Base-by-base conservation (phyloP, 306 rosid genomes). In the Calophaca sinica region DNA sequence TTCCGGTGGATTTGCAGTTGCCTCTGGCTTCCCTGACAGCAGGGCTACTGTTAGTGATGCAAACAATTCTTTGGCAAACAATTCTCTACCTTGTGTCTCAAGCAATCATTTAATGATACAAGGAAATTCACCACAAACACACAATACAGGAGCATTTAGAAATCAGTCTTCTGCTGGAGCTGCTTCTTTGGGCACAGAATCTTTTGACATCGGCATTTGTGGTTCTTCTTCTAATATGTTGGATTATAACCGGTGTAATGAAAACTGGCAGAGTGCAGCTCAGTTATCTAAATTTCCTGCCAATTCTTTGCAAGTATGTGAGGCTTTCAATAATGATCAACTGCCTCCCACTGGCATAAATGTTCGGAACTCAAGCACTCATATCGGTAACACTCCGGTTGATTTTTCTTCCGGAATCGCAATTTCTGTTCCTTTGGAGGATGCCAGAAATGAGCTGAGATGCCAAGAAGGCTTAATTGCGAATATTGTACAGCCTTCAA, bases 381-480 rank as follows among this genome's bases (percentile, higher is more conserved):
- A 48, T 44, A 65, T 81, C 4, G 79, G 79, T 31, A 79, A 81
- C 84, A 45, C 46, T 49, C 72, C 86, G 0, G 80, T 72, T 75
- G 86, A 80, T 65, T 78, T 87, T 65, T 83, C 91, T 31, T 79
- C 98, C 5, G 58, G 76, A 68, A 70, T 76, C 46, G 60, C 76
- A 36, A 84, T 68, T 70, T 32, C 74, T 14, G 72, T 55, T 77
- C 81, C 91, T 55, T 68, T 79, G 68, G 88, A 66, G 13, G 86
- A 83, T 62, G 68, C 83, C 13, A 70, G 79, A 80, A 87, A 64
- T 61, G 86, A 70, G 36, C 26, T 74, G 41, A 82, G 69, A 14
- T 68, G 81, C 79, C 88, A 84, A 33, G 87, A 84, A 71, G 87
- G 88, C 84, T 78, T 87, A 10, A 86, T 85, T 67, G 90, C 83